Conservation (phyloP, 148 eudicot genomes). For the Cornus kousa region DNA sequence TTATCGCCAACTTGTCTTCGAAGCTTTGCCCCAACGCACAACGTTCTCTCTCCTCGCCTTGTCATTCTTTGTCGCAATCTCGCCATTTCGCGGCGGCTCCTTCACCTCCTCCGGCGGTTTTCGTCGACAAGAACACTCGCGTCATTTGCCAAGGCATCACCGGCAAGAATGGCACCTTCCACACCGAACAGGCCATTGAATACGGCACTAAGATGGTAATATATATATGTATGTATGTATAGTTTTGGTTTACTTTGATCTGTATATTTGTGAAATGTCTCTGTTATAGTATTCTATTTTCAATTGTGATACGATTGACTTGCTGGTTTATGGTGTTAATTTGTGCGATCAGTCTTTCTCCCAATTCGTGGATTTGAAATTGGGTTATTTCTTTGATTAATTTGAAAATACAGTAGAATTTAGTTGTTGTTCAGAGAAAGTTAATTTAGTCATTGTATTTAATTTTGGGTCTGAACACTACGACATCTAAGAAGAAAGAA, state of each 20-base stretch:
- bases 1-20: slow-evolving; percentile 29
- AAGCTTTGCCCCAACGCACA: slow-evolving; percentile 12
- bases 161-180: slow-evolving; percentile 91
- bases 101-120: slow-evolving; percentile 75
- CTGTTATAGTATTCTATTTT: background rate
- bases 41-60: background rate
- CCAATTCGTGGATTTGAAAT: too few species aligned
- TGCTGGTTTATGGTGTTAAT: background rate
- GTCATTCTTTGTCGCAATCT: slow-evolving; percentile 30
- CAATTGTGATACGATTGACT: too few species aligned
- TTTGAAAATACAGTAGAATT: too few species aligned
- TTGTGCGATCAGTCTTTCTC: background rate
- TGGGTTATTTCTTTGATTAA: too few species aligned
- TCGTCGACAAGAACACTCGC: slow-evolving; percentile 91
- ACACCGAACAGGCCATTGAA: slow-evolving; percentile 95
- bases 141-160: slow-evolving; percentile 95
- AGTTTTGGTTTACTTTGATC: background rate
- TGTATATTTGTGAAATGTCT: background rate
- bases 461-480: too few species aligned
- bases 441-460: too few species aligned
- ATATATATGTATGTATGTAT: background rate
- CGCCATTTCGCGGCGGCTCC: slow-evolving; percentile 65
- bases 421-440: too few species aligned
- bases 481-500: too few species aligned
- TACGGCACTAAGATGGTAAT: slow-evolving; percentile 94